Percentiles rank a stretch among this genome's conserved stretches.
Evolutionary conservation across 768 basidiomycete genomes (phyloP).

Genomic region (Imleria badia): DNA sequence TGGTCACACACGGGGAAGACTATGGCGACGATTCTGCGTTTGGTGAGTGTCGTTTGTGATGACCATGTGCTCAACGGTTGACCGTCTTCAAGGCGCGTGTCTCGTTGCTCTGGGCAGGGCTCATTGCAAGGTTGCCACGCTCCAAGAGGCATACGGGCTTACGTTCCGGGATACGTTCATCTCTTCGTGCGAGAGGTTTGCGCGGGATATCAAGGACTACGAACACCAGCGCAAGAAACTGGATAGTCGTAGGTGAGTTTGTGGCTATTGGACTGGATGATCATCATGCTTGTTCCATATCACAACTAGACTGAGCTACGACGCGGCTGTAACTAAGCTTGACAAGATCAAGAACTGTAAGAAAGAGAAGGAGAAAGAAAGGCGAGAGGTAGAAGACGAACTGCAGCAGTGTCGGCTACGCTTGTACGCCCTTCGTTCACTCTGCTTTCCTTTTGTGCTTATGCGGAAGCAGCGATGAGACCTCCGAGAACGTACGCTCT

Average conservation of each 20-base stretch:
- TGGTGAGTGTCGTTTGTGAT: conserved; percentile 41
- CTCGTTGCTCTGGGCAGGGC: conserved; percentile 77
- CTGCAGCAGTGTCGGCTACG: conserved; percentile 66
- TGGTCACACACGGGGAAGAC: conserved; percentile 84
- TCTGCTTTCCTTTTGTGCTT: conserved; percentile 3
- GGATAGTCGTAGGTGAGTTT: conserved; percentile 72
- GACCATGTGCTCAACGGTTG: neutral
- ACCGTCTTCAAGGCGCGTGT: conserved; percentile 52
- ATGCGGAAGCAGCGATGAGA: conserved; percentile 66
- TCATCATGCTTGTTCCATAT: neutral
- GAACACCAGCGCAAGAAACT: conserved; percentile 80
- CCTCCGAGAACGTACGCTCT: conserved; percentile 77
- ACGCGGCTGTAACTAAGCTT: conserved; percentile 68
- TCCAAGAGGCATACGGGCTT: conserved; percentile 79
- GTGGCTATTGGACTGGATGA: neutral
- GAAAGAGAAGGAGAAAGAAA: conserved; percentile 80
- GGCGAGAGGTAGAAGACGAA: conserved; percentile 78
- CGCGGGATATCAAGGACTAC: conserved; percentile 81
- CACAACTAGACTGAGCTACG: conserved; percentile 62
- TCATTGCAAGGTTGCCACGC: conserved; percentile 79
- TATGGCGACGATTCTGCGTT: conserved; percentile 75
- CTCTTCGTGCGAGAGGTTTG: conserved; percentile 59
- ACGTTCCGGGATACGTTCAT: conserved; percentile 76
- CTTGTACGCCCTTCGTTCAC: conserved; percentile 53
- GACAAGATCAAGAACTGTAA: conserved; percentile 69